phyloP scores from a whole-genome alignment of 1,139 yeast species.

The Geotrichum phurueaensis region DNA sequence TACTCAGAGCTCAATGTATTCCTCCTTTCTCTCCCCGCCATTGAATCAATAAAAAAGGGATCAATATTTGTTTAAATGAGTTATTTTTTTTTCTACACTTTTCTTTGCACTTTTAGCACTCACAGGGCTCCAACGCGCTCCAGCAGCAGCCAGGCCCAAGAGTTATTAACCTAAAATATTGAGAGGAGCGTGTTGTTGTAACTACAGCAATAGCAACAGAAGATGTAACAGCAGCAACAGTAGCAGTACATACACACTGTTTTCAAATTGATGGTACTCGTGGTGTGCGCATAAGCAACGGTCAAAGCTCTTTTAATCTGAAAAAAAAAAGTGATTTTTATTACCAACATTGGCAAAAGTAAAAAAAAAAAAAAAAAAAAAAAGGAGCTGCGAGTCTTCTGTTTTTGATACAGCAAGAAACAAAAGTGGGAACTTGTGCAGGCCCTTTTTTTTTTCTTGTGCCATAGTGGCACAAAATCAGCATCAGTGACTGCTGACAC shows the following conservation, averaged over 20 bases:
- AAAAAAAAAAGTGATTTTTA: too few relatives aligned
- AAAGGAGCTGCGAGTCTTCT: not conserved
- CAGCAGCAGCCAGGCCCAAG: not conserved
- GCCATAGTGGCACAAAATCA: not conserved
- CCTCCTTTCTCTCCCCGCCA: too few relatives aligned
- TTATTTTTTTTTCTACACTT: too few relatives aligned
- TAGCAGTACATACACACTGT: not conserved
- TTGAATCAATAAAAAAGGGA: too few relatives aligned
- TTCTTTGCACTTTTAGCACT: too few relatives aligned
- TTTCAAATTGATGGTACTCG: not conserved
- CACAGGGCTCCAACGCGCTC: too few relatives aligned
- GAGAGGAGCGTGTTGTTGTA: too few relatives aligned
- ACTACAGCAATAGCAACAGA: not conserved
- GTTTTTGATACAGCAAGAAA: not conserved
- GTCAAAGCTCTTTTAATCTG: not conserved
- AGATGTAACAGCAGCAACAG: not conserved
- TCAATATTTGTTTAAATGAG: too few relatives aligned
- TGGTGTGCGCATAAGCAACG: not conserved
- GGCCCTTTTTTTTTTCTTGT: not conserved
- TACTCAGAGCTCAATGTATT: too few relatives aligned
- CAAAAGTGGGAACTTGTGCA: not conserved
- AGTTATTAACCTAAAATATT: too few relatives aligned
- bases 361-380: not conserved
- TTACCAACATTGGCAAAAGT: too few relatives aligned
- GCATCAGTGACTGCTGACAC: not conserved